A percentile compares a stretch with the other conserved stretches of the same genome.
Evolutionary conservation across 768 basidiomycete genomes (phyloP).

Genomic region (Suillus cothurnatus): DNA sequence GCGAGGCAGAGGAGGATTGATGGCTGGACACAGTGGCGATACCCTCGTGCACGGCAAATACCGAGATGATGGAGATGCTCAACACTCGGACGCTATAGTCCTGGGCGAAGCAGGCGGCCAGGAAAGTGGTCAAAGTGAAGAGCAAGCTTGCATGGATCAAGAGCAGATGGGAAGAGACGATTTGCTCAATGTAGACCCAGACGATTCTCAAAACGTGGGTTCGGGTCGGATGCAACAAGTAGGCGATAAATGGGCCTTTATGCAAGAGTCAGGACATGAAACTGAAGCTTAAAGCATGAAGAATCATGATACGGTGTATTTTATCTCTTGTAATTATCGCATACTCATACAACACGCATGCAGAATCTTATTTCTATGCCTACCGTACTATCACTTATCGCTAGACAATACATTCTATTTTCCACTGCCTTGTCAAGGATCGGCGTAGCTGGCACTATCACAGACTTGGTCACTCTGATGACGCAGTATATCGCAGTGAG

Average conservation of each 20-base stretch:
- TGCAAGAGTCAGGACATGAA: conserved; percentile 40
- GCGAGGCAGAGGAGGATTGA: conserved; percentile 41
- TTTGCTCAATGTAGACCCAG: not conserved
- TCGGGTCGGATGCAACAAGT: conserved; percentile 66
- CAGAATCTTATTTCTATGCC: conserved; percentile 4
- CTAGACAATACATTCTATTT: not conserved
- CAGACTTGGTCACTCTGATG: not conserved
- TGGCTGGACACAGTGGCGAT: conserved; percentile 28
- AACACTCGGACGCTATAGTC: conserved; percentile 59
- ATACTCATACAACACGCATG: conserved; percentile 1
- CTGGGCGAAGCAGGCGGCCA: conserved; percentile 50
- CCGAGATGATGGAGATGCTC: conserved; percentile 41
- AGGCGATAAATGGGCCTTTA: conserved; percentile 75
- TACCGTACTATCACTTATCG: conserved; percentile 1
- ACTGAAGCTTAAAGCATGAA: not conserved
- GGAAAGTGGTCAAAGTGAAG: conserved; percentile 9
- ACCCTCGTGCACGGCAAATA: conserved; percentile 46
- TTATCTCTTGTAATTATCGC: conserved; percentile 7
- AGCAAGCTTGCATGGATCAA: conserved; percentile 6
- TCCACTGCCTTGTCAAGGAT: not conserved
- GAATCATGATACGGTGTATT: conserved; percentile 24
- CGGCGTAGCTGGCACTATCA: not conserved
- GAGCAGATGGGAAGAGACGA: conserved; percentile 9
- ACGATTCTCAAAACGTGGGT: conserved; percentile 18
- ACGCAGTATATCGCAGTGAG: no score